Evolutionary conservation across 2,329 filamentous ascomycete species (phyloP), one percentile per base, ranked within the genome.

Genomic region (Colletotrichum phormii): DNA sequence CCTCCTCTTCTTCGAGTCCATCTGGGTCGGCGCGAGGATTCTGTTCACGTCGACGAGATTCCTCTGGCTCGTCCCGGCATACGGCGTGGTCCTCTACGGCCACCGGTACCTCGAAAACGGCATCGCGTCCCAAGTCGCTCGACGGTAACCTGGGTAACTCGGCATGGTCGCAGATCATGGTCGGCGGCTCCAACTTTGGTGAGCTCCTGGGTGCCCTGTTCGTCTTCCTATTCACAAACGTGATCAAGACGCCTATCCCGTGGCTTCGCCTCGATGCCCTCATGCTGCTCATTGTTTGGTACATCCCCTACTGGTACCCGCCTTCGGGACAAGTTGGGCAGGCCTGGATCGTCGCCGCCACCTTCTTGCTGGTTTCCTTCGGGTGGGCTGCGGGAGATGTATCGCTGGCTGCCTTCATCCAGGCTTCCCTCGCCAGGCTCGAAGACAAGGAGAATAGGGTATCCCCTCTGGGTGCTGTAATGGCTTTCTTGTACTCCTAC

Each of bases 371-470:
- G 2, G 81, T 86, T 62, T 84, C 82, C 3, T 86, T 87, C 63
- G 86, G 86, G 24, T 88, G 86, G 86, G 86, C 86, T 0, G 86
- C 86, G 4, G 86, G 86, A 15, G 86, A 88, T 66, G 85, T 88
- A 15, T 86, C 85, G 4, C 82, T 88, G 0, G 84, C 84, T 1
- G 86, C 86, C 1, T 88, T 87, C 76, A 86, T 88, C 61, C 86
- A 88, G 76, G 85, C 86, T 4, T 84, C 84, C 6, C 81, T 88
- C n/a, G 81, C 84, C 0, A 80, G 85, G 29, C 79, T 84, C 31
- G 86, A 87, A 74, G 80, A 80, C 11, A 79, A 84, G 55, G 82
- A 83, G 49, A 81, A 82, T 58, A 83, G 86, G 54, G 84, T 88
- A 2, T 86, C 85, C 2, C 83, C 86, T 0, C 79, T 88, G 2